Evolutionary conservation across 306 rosid genomes (phyloP), one percentile per base, ranked within the genome.

Genomic region (Trifolium pratense): DNA sequence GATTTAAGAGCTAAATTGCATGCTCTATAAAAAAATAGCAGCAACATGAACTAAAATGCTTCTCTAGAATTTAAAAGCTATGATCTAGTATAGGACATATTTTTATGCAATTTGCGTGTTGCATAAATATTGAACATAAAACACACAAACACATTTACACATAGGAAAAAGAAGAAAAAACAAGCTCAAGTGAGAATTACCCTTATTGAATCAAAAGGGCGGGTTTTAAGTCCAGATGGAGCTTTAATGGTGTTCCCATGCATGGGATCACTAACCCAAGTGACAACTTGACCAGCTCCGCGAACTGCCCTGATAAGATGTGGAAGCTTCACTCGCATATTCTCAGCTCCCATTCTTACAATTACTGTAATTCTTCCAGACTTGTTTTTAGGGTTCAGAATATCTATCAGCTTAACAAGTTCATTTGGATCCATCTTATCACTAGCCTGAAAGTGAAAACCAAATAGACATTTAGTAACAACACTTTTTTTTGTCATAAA

Each of bases 221-320:
- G 89, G 49, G 89, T 85, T 82, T 85, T 85, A 20, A 82, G 82
- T 37, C 89, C 89, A 49, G 86, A 85, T 5, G 89, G 89, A 73
- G 89, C 89, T 73, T 85, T 85, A 56, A 85, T 85, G 66, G 87
- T 84, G 78, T 84, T 84, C 17, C 87, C 87, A 18, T 84, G 87
- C 87, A 84, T 84, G 78, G 87, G 89, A 83, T 85, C 89, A 61
- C 89, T 85, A 45, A 85, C 89, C 89, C 89, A 85, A 18, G 89
- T 79, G 66, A 85, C 86, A 43, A 85, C 76, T 76, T 79, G 89
- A 60, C 89, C 89, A 37, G 86, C 89, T 37, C 80, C 9, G 21
- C 86, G 86, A 29, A 85, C 86, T 31, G 84, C 89, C 71, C 84
- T 82, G 70, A 85, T 79, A 29, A 85, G 86, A 79, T 85, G 86